Evolutionary conservation across 768 basidiomycete genomes (phyloP), one percentile per base, ranked within the genome.

Genomic region (Cubamyces lactineus): DNA sequence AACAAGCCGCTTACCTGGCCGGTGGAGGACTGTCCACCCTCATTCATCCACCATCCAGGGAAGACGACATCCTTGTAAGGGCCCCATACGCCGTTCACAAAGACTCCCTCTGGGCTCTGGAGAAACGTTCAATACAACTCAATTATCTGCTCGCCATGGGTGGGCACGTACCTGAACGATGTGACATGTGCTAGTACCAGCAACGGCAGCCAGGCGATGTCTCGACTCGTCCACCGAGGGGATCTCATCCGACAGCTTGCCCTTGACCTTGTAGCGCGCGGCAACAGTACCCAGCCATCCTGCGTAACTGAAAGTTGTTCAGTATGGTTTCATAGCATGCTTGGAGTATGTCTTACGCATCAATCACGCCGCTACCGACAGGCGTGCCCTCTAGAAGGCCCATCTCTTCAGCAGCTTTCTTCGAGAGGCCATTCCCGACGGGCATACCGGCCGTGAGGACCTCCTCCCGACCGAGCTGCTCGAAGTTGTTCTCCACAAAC

Each of bases 1-100:
- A 9, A 5, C 26, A 8, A 42, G 28, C 23, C 19, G 64, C 76
- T 50, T 54, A 89, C 89, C 76, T 94, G 93, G n/a, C 97, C 97
- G 0, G 97, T 99, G 1, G 95, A 96, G 8, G 95, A 97, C 75
- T 99, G 97, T 2, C 97, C 97, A 41, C 96, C 97, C 76, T 99
- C 97, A 70, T 96, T 99, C 94, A 98, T 97, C 97, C 96, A 99
- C 89, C 93, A 96, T 17, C 89, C 94, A 45, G 87, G 87, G 76
- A 98, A 95, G 34, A 96, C 82, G 6, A 94, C 88, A 70, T 98
- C 89, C 85, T 84, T 89, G 73, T 94, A 94, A 0, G 92, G 92
- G 0, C 93, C 93, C 94, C 94, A 97, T 21, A 97, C 89, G 1
- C 97, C 94, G 34, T 87, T 82, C 2, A 98, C 96, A 66, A 96